These are phyloP conservation scores for Chaetoceros muelleri DNA, from an alignment of 108 stramenopile genomes.

Conservation along the genomic window DNA sequence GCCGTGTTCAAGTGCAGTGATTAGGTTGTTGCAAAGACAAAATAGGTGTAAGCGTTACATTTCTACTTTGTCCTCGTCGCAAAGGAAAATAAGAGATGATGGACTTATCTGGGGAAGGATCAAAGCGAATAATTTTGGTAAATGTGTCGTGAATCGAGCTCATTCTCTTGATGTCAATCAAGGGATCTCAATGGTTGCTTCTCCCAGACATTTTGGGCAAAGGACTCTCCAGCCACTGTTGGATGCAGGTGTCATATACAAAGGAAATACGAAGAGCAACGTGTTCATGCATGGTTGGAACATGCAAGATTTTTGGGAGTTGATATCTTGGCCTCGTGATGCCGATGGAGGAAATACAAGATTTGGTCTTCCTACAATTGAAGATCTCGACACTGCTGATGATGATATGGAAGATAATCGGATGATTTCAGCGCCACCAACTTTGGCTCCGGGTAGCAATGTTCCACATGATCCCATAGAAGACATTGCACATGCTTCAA, in stretches of 20 bases:
- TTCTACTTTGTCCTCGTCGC: constrained; percentile 51
- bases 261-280: constrained; percentile 14
- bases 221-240: constrained; percentile 46
- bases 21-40: constrained; percentile 31
- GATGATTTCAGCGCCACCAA: constrained; percentile 23
- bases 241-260: constrained; percentile 41
- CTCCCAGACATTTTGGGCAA: constrained; percentile 43
- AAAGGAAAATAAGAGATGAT: constrained; percentile 47
- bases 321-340: constrained; percentile 76
- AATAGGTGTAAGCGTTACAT: constrained; percentile 50
- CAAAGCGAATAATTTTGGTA: constrained; percentile 51
- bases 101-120: constrained; percentile 65
- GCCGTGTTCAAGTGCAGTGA: constrained; percentile 1
- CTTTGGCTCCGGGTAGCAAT: constrained; percentile 8
- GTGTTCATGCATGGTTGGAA: constrained; percentile 51
- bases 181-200: constrained; percentile 15
- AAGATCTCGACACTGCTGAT: constrained; percentile 11
- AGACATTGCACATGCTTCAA: constrained; percentile 13
- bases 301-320: constrained; percentile 68
- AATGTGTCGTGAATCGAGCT: constrained; percentile 12
- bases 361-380: constrained; percentile 60
- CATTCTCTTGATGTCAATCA: background rate
- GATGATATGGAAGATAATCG: constrained; percentile 6
- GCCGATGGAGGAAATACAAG: constrained; percentile 48
- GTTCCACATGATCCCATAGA: constrained; percentile 6